Conservation (phyloP, 2,329 filamentous ascomycete species). For the Aspergillus versicolor region DNA sequence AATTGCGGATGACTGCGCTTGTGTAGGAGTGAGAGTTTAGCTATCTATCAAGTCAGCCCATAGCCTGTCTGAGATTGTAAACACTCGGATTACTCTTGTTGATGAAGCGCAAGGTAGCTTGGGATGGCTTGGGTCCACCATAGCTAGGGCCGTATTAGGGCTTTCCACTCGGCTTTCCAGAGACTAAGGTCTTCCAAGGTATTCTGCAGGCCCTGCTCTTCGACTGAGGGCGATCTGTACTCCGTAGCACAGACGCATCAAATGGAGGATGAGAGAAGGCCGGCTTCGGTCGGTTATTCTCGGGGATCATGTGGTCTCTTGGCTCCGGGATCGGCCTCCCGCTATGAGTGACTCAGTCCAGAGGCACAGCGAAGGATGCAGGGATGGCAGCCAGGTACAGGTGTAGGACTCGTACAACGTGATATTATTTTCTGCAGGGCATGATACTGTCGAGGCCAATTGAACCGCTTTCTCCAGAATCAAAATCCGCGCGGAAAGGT, state of each 20-base stretch:
- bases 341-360: background rate
- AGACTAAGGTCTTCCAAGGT: too few relatives aligned
- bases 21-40: background rate
- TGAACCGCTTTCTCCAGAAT: background rate
- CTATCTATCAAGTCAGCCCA: too few relatives aligned
- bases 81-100: too few relatives aligned
- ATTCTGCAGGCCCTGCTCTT: too few relatives aligned
- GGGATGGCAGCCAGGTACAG: background rate
- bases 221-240: too few relatives aligned
- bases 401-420: background rate
- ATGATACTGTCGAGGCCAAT: background rate
- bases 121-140: too few relatives aligned
- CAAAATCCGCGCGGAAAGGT: background rate
- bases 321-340: constrained; percentile 4
- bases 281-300: background rate
- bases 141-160: too few relatives aligned
- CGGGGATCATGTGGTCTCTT: background rate
- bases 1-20: background rate
- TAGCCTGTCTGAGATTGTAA: too few relatives aligned
- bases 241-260: too few relatives aligned
- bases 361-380: background rate
- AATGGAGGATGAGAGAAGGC: too few relatives aligned
- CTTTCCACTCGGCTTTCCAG: too few relatives aligned
- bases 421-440: background rate
- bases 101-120: too few relatives aligned